Percentiles rank a stretch among this genome's conserved stretches.
Conservation (phyloP, 176 grass and related monocot species). For the Carex scoparia region DNA sequence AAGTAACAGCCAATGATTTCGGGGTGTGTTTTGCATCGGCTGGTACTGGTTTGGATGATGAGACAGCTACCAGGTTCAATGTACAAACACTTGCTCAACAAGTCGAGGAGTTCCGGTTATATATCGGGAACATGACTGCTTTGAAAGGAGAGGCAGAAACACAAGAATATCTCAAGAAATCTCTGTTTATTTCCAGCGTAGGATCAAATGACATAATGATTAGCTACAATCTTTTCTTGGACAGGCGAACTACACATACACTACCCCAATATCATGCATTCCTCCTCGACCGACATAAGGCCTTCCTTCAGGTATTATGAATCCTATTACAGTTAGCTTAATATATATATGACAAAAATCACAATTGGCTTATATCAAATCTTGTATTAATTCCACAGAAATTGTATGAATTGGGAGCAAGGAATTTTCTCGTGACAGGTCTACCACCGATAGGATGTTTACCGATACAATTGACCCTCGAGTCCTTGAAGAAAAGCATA, state of each 20-base stretch:
- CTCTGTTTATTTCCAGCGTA: conserved; percentile 37
- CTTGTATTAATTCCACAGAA: not conserved
- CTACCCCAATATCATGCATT: conserved; percentile 35
- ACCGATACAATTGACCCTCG: conserved; percentile 2
- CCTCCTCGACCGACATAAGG: conserved; percentile 37
- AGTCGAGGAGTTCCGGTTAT: conserved; percentile 35
- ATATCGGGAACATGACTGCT: conserved; percentile 24
- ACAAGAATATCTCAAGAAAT: conserved; percentile 29
- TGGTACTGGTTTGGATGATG: conserved; percentile 56
- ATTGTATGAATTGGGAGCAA: conserved; percentile 16
- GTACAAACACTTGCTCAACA: conserved; percentile 42
- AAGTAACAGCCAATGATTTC: conserved; percentile 21
- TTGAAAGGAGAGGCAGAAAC: conserved; percentile 20
- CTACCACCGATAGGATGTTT: conserved; percentile 9
- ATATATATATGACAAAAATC: not conserved
- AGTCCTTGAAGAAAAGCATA: not conserved
- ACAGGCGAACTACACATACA: conserved; percentile 6
- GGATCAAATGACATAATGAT: conserved; percentile 62
- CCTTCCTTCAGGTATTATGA: conserved; percentile 33
- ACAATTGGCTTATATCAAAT: not conserved
- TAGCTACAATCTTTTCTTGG: conserved; percentile 34
- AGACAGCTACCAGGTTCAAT: conserved; percentile 21
- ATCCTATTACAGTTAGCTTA: not conserved
- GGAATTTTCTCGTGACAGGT: conserved; percentile 5
- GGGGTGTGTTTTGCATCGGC: conserved; percentile 71